Base-by-base conservation (phyloP, 306 rosid species). In the Oemleria cerasiformis region DNA sequence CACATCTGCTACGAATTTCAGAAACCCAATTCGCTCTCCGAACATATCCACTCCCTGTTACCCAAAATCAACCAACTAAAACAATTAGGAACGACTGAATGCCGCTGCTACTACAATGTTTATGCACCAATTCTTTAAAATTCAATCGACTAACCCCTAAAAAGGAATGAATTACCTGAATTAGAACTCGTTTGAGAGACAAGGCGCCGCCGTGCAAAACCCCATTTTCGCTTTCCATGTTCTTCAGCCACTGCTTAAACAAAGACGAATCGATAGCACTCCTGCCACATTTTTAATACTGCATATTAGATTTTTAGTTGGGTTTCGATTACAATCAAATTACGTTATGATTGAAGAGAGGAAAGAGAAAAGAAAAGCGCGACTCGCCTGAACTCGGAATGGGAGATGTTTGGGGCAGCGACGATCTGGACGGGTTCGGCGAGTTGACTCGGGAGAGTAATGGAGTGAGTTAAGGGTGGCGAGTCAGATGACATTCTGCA, bases 31-130 rank as follows among this genome's bases (percentile, higher is more conserved):
- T 65, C 85, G 87, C 75, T 85, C 79, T 72, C 96, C 97, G 79
- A 93, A 90, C 94, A 88, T 87, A 86, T 93, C 98, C 55, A 90
- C 90, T 36, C 98, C 98, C 98, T 93, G 77, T 53, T n/a, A 16
- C 25, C 65, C 34, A 36, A 10, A 21, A 55, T 21, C 17, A 49
- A 40, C 41, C 34, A 9, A 10, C 61, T 21, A 5, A 19, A 6
- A 25, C 30, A 20, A 21, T 21, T 55, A 55, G 7, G 34, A 10
- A 30, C 39, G 9, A 13, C 63, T 12, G 25, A 57, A 57, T 15
- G 17, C 39, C 40, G 63, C 25, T 25, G 17, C 40, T 57, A 23
- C 6, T 23, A 25, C 63, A 57, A 51, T 51, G 23, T 51, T 48
- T 15, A 48, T 48, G 1, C 2, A 48, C 53, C 53, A 14, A 48